Evolutionary conservation across 2,329 filamentous ascomycete genomes (phyloP), one percentile per base, ranked within the genome.

Genomic region (Cladosporium cucumerinum): DNA sequence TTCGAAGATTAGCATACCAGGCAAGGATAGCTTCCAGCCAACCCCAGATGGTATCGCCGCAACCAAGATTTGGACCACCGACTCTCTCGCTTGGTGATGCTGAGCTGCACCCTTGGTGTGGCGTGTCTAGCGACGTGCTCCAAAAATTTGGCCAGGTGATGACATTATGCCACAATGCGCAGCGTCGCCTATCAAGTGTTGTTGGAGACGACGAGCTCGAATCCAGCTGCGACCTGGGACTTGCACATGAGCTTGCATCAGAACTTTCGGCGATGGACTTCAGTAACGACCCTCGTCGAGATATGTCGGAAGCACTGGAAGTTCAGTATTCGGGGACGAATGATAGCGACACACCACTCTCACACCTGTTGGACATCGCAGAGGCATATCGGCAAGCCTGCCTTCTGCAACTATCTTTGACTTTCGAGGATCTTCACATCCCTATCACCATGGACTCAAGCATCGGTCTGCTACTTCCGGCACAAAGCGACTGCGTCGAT

Each of bases 361-460:
- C 64, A 3, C 66, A 67, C 18, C 64, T 67, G 0, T 39, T 66
- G 7, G 61, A 55, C 21, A 62, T 63, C 10, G 66, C 66, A 12
- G 66, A 67, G 26, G 64, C 66, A 5, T 66, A 66, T 32, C 64
- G 66, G 2, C 64, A 64, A 21, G 61, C 66, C 8, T 62, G 64
- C 6, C 36, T 67, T 23, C 43, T 66, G 12, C 66, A 67, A 51
- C 28, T 67, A 14, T 63, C 63, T 34, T 32, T 66, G 25, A 60
- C 64, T 1, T 67, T 67, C 52, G 55, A 57, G 6, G 64, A 64
- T 16, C 49, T 67, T n/a, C 28, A 28, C 26, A 7, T 61, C 46
- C 34, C 26, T 11, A 25, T 23, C 14, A n/a, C n/a, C 1, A 25
- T 34, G 7, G 39, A 58, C 11, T 25, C 55, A 18, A 46, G 10